Percentiles rank a stretch among this genome's conserved stretches.
These are phyloP conservation scores for Purpureocillium lavendulum DNA, from an alignment of 2,329 filamentous ascomycete genomes.

Conservation along the genomic window DNA sequence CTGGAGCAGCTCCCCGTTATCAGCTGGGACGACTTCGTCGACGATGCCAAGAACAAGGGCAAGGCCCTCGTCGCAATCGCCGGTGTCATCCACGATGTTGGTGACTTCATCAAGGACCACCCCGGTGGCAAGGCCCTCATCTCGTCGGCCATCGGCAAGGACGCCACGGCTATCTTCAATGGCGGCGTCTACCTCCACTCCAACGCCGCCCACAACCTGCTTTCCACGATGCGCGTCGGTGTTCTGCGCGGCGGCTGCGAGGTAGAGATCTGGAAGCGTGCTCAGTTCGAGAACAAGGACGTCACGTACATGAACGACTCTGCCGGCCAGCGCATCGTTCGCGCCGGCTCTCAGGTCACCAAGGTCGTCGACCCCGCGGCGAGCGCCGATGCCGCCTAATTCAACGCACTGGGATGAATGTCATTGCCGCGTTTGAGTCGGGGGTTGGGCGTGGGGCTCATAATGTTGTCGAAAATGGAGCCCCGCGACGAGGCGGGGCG, in stretches of 20 bases:
- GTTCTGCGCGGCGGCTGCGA: constrained; percentile 81
- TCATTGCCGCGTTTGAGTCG: too few species aligned
- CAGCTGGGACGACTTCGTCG: constrained; percentile 79
- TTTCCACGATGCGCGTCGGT: constrained; percentile 81
- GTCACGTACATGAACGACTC: constrained; percentile 73
- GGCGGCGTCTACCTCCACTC: constrained; percentile 85
- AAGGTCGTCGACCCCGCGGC: constrained; percentile 72
- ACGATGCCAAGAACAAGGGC: constrained; percentile 60
- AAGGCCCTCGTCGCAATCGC: constrained; percentile 70
- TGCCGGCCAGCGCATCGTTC: constrained; percentile 71
- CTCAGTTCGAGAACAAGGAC: constrained; percentile 78
- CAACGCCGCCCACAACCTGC: constrained; percentile 81
- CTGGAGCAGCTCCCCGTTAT: constrained; percentile 80
- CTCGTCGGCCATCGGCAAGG: constrained; percentile 73
- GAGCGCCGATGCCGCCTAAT: constrained; percentile 74
- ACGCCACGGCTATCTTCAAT: constrained; percentile 86
- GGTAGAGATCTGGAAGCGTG: constrained; percentile 88
- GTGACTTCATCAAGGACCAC: constrained; percentile 79
- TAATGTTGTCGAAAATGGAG: too few species aligned
- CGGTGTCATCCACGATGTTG: constrained; percentile 79
- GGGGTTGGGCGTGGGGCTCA: too few species aligned
- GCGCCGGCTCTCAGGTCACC: constrained; percentile 79
- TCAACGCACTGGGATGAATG: too few species aligned
- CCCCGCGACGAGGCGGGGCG: too few species aligned
- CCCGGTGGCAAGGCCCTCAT: constrained; percentile 88